Conservation (phyloP, 441 rosid genomes). For the Gossypium laxum region DNA sequence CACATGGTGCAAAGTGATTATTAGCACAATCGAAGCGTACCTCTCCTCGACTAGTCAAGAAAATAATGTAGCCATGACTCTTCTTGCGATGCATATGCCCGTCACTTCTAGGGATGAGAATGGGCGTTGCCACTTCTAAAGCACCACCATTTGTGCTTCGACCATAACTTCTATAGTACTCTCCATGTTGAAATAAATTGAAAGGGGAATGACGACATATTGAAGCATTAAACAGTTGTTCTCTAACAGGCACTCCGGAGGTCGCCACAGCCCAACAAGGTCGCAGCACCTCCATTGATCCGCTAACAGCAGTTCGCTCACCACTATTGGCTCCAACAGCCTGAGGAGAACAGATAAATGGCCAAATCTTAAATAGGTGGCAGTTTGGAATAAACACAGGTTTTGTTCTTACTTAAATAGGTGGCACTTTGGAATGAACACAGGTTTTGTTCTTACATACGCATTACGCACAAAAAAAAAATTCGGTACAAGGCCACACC, state of each 20-base stretch:
- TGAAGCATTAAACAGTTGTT: constrained; percentile 91
- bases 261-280: constrained; percentile 99
- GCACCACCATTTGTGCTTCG: constrained; percentile 50
- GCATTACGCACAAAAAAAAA: background rate
- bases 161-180: constrained; percentile 58
- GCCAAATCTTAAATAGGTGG: background rate
- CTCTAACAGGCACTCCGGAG: constrained; percentile 88
- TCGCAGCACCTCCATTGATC: constrained; percentile 83
- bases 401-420: background rate
- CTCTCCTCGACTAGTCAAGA: constrained; percentile 95
- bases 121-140: constrained; percentile 88
- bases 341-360: constrained; percentile 32
- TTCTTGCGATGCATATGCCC: constrained; percentile 78
- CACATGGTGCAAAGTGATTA: background rate
- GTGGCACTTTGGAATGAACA: background rate
- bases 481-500: constrained; percentile 29
- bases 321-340: constrained; percentile 95
- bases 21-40: constrained; percentile 29
- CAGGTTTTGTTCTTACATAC: background rate
- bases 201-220: constrained; percentile 78
- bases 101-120: constrained; percentile 73
- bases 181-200: constrained; percentile 77
- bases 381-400: background rate
- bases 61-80: constrained; percentile 87
- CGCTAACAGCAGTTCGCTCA: constrained; percentile 81